Evolutionary conservation across 2,329 filamentous ascomycete species (phyloP).

Genomic region (Decorospora gaudefroyi): DNA sequence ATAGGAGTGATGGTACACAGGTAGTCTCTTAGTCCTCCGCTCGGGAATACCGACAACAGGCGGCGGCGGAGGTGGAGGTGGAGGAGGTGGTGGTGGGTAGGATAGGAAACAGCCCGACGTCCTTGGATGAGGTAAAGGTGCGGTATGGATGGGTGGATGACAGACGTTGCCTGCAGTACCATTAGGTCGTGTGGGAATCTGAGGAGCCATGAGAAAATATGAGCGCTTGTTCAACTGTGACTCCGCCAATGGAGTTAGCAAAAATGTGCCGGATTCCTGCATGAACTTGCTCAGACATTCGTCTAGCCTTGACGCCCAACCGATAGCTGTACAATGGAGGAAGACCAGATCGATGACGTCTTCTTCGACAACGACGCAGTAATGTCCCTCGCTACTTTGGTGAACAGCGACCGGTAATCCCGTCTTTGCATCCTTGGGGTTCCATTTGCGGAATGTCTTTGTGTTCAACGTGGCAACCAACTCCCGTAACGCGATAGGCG

Average conservation of each 20-base stretch:
- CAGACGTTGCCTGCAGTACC: too few species aligned
- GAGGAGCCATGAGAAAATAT: conserved; percentile 26
- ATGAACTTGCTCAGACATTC: conserved; percentile 12
- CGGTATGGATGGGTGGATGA: too few species aligned
- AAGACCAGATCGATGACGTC: conserved; percentile 37
- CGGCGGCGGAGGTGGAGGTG: background rate
- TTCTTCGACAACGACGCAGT: conserved; percentile 33
- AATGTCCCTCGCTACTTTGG: conserved; percentile 28
- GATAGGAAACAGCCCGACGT: background rate
- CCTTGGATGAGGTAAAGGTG: too few species aligned
- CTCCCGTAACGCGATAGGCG: conserved; percentile 28
- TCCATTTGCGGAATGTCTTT: conserved; percentile 33
- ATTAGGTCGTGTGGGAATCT: background rate
- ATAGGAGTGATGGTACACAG: too few species aligned
- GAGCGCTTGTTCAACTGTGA: conserved; percentile 21
- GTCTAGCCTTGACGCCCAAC: conserved; percentile 32
- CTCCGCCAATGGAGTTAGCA: background rate
- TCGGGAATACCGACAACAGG: too few species aligned
- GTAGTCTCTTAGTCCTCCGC: too few species aligned
- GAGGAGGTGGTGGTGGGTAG: conserved; percentile 9
- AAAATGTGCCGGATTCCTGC: conserved; percentile 4
- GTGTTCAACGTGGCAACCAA: conserved; percentile 30
- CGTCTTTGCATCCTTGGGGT: conserved; percentile 25
- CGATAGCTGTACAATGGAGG: conserved; percentile 27
- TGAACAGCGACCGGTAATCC: conserved; percentile 32